Percentiles rank a stretch among this genome's conserved stretches.
These are phyloP conservation scores for Lipomyces chichibuensis DNA, from an alignment of 805 yeast species.

Conservation along the genomic window DNA sequence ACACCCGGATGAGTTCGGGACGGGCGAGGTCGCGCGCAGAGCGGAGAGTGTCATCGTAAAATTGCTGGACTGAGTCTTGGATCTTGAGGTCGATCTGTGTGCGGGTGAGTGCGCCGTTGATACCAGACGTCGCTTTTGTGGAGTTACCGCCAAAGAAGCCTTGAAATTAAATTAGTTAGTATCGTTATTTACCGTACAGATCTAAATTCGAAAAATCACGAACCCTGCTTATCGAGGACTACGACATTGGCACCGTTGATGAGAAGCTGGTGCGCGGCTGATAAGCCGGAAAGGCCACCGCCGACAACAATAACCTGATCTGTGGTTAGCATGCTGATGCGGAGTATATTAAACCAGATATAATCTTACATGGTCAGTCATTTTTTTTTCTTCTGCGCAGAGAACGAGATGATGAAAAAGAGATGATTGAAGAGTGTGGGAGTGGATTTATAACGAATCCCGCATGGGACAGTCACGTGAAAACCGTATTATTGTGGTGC, in stretches of 20 bases:
- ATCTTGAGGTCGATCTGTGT: conserved; percentile 58
- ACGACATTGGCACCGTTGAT: conserved; percentile 58
- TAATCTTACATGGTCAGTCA: conserved; percentile 6
- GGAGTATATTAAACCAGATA: background rate
- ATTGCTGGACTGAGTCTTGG: conserved; percentile 60
- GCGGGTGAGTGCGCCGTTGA: conserved; percentile 70
- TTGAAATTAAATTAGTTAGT: background rate
- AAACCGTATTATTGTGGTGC: background rate
- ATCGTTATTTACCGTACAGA: too few species aligned
- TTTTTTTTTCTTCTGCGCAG: background rate
- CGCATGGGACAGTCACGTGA: background rate
- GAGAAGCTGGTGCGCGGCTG: conserved; percentile 62
- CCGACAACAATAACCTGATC: conserved; percentile 57
- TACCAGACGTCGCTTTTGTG: conserved; percentile 69
- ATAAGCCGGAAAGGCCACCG: conserved; percentile 66
- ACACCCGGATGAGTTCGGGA: conserved; percentile 58
- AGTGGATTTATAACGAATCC: background rate
- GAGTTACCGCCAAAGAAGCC: conserved; percentile 66
- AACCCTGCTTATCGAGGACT: conserved; percentile 57
- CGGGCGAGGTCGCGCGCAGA: conserved; percentile 68
- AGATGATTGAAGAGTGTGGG: background rate
- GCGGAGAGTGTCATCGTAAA: conserved; percentile 65
- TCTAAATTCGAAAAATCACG: background rate
- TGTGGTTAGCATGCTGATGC: background rate
- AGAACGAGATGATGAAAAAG: background rate